Percentiles rank a stretch among this genome's conserved stretches.
phyloP scores from a whole-genome alignment of 495 filamentous ascomycete genomes.

The Ramalina peruviana region DNA sequence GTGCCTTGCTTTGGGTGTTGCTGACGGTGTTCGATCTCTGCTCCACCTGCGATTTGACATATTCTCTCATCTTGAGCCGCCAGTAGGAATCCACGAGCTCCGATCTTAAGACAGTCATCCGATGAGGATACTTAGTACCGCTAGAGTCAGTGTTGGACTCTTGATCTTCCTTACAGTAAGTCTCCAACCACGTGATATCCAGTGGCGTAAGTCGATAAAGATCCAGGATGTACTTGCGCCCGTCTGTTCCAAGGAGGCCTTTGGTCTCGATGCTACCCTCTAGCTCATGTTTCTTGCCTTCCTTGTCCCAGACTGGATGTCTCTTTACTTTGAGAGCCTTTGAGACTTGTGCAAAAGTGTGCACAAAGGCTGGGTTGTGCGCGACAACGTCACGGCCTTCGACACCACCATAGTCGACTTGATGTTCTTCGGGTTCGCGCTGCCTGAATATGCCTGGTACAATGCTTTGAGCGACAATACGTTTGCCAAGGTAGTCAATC shows the following conservation, averaged over 20 bases:
- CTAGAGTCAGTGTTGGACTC: slow-evolving; percentile 22
- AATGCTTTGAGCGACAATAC: slow-evolving; percentile 94
- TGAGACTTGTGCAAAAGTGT: slow-evolving; percentile 80
- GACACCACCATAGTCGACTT: slow-evolving; percentile 97
- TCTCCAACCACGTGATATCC: slow-evolving; percentile 82
- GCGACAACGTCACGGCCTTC: slow-evolving; percentile 95
- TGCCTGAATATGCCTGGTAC: slow-evolving; percentile 99
- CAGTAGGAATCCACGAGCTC: slow-evolving; percentile 80
- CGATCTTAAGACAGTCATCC: slow-evolving; percentile 81
- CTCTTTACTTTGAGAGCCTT: slow-evolving; percentile 79
- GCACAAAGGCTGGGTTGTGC: slow-evolving; percentile 67
- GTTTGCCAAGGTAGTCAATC: slow-evolving; percentile 93
- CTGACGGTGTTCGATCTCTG: slow-evolving; percentile 31
- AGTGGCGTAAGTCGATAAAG: slow-evolving; percentile 88
- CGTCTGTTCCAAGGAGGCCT: slow-evolving; percentile 92
- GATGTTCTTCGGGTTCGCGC: slow-evolving; percentile 89
- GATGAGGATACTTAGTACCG: slow-evolving; percentile 66
- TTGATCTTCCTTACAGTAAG: slow-evolving; percentile 34
- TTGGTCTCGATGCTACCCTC: slow-evolving; percentile 98
- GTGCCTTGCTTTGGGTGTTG: no score
- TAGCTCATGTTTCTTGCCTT: slow-evolving; percentile 74
- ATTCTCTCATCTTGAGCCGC: slow-evolving; percentile 75
- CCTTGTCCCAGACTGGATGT: slow-evolving; percentile 97
- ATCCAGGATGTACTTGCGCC: slow-evolving; percentile 91
- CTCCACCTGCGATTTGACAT: slow-evolving; percentile 60